Percentiles rank a stretch among this genome's conserved stretches.
phyloP scores from a whole-genome alignment of 164 flowering plant species.

The Dillenia suffruticosa region DNA sequence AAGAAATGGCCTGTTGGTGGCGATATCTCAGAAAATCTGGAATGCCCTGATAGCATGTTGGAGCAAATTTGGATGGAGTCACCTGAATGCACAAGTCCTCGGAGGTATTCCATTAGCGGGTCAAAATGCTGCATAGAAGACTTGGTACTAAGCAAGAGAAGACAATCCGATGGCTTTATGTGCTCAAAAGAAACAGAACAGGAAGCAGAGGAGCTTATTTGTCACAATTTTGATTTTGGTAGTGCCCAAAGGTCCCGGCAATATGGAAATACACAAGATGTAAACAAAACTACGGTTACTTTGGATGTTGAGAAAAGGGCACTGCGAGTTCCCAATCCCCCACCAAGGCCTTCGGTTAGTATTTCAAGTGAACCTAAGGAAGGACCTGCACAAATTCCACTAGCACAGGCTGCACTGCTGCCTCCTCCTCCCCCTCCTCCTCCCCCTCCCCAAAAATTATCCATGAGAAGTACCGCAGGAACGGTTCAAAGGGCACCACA shows the following conservation, averaged over 20 bases:
- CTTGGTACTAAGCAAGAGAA: constrained; percentile 35
- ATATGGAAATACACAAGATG: constrained; percentile 30
- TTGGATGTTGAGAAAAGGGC: constrained; percentile 69
- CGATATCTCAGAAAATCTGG: constrained; percentile 37
- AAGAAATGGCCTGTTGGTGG: constrained; percentile 47
- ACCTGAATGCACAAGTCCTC: constrained; percentile 42
- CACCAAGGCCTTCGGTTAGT: constrained; percentile 69
- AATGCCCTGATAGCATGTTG: constrained; percentile 15
- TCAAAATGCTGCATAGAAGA: constrained; percentile 47
- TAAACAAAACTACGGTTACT: constrained; percentile 24
- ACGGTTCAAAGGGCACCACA: constrained; percentile 79
- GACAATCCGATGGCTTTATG: constrained; percentile 75
- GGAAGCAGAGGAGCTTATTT: constrained; percentile 24
- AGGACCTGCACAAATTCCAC: constrained; percentile 23
- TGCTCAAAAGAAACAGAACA: constrained; percentile 44
- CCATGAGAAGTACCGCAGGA: constrained; percentile 31
- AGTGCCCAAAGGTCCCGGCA: constrained; percentile 27
- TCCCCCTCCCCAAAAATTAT: constrained; percentile 60
- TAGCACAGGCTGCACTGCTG: constrained; percentile 12
- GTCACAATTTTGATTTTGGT: constrained; percentile 35
- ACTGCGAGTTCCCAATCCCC: constrained; percentile 76
- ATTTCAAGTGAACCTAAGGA: constrained; percentile 31
- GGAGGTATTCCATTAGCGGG: constrained; percentile 90
- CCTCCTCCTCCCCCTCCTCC: constrained; percentile 84
- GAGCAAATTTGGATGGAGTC: constrained; percentile 35